A percentile compares a stretch with the other conserved stretches of the same genome.
Conservation (phyloP, 495 filamentous ascomycete genomes). For the Neurospora sp. region DNA sequence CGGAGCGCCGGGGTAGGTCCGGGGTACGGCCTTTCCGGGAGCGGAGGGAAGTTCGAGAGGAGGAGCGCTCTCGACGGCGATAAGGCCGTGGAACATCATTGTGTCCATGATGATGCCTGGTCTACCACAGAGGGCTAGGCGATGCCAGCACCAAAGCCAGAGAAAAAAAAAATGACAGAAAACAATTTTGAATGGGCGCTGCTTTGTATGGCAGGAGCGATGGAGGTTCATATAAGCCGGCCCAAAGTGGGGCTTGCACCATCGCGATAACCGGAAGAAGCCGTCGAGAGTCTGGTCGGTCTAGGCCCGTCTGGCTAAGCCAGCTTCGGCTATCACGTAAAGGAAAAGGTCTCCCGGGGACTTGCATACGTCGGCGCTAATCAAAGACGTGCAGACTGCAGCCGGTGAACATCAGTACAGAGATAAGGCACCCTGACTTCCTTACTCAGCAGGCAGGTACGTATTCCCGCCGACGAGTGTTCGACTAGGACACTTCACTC, state of each 20-base stretch:
- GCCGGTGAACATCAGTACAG: background rate
- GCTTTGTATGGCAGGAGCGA: background rate
- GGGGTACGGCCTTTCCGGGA: constrained; percentile 25
- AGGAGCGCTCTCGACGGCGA: background rate
- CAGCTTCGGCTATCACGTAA: background rate
- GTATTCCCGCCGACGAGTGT: background rate
- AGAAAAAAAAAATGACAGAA: background rate
- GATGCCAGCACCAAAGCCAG: too few relatives aligned
- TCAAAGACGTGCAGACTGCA: background rate
- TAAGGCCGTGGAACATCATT: background rate
- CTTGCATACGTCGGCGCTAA: background rate
- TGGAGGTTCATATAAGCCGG: background rate
- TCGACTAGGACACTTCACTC: background rate
- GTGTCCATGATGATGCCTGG: background rate
- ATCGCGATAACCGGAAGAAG: background rate
- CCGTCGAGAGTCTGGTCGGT: background rate
- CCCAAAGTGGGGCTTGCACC: background rate
- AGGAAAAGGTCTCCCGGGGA: background rate
- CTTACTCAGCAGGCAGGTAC: background rate
- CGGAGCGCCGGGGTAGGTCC: constrained; percentile 30
- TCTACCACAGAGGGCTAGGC: too few relatives aligned
- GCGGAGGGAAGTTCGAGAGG: constrained; percentile 7
- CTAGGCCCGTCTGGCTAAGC: background rate
- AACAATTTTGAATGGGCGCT: background rate
- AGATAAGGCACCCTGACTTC: background rate